Evolutionary conservation across 108 stramenopile species (phyloP), one percentile per base, ranked within the genome.

Genomic region (Heterococcus sp.): DNA sequence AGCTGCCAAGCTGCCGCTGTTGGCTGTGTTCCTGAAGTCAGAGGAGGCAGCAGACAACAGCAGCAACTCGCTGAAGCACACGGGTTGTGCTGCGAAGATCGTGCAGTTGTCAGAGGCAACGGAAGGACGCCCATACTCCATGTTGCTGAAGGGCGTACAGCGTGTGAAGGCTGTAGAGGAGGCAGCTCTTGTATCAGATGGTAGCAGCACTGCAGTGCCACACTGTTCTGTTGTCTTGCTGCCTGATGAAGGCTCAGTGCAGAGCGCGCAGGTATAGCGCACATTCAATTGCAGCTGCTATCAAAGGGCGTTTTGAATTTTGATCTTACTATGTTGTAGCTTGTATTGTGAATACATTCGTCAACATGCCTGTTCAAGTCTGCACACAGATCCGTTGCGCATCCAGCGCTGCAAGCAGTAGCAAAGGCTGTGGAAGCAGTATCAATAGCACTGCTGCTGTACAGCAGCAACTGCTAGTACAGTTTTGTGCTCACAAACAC

Each of bases 11-110:
- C 75, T 66, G 66, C 65, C 66, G 38, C 67, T 75, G 35, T 32
- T 75, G 26, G 75, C 75, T 38, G 66, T 75, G 21, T 75, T 75
- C 37, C 32, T 66, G 1, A 66, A 75, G 30, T 38, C 38, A 68
- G 32, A 65, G 33, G 73, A 2, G 11, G 1, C 0, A 37, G 32
- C 1, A 63, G 58, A 26, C 21, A 63, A 63, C 26, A 31, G 65
- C 29, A 35, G 65, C 14, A 75, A 37, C 74, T 66, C 63, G 37
- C 65, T 75, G 26, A 65, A 66, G 65, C 74, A 39, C 4, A 66
- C 74, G 8, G 81, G 81, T 11, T 82, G 81, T 37, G 73, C 73
- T 2, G 81, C 80, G 28, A 73, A 65, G 66, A 66, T 82, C 37
- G 37, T 82, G 21, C 72, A 73, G 67, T 40, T 82, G 32, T 71